phyloP scores from a whole-genome alignment of 75 land plant species.

The Larix kaempferi region DNA sequence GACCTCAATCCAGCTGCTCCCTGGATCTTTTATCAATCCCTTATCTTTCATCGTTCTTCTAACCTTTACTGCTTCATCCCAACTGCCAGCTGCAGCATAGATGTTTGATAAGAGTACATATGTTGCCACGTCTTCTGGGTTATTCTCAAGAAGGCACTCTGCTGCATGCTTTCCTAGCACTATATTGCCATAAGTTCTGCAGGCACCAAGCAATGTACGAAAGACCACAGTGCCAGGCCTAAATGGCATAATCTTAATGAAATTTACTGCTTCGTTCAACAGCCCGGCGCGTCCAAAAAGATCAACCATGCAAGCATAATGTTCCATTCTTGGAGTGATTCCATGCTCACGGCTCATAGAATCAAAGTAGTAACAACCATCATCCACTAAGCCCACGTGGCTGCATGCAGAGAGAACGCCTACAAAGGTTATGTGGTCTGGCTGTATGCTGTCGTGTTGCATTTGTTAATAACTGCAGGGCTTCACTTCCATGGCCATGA shows the following conservation, averaged over 20 bases:
- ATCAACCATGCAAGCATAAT: slow-evolving; percentile 43
- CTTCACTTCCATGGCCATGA: slow-evolving; percentile 17
- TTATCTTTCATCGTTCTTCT: slow-evolving; percentile 11
- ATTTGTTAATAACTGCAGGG: slow-evolving; percentile 22
- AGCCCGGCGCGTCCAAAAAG: slow-evolving; percentile 36
- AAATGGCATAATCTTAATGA: slow-evolving; percentile 21
- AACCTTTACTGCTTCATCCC: slow-evolving; percentile 20
- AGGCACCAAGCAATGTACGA: slow-evolving; percentile 20
- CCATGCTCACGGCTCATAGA: slow-evolving; percentile 18
- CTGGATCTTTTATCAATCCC: slow-evolving; percentile 17
- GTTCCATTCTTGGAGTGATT: slow-evolving; percentile 21
- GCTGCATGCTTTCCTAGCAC: slow-evolving; percentile 16
- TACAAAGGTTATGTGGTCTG: slow-evolving; percentile 16
- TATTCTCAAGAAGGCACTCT: slow-evolving; percentile 4
- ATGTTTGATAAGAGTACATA: slow-evolving; percentile 19
- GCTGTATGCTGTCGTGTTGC: slow-evolving; percentile 14
- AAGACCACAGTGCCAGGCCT: slow-evolving; percentile 13
- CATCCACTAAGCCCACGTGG: slow-evolving; percentile 26
- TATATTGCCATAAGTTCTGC: slow-evolving; percentile 27
- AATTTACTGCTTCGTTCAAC: slow-evolving; percentile 20
- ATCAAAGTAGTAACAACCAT: slow-evolving; percentile 22
- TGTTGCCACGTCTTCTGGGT: not conserved
- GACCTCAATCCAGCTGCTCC: slow-evolving; percentile 20
- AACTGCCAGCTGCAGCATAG: slow-evolving; percentile 13
- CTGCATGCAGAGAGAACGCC: slow-evolving; percentile 30